phyloP scores from a whole-genome alignment of 1,284 basidiomycete genomes.

The Uromyces viciae-fabae region DNA sequence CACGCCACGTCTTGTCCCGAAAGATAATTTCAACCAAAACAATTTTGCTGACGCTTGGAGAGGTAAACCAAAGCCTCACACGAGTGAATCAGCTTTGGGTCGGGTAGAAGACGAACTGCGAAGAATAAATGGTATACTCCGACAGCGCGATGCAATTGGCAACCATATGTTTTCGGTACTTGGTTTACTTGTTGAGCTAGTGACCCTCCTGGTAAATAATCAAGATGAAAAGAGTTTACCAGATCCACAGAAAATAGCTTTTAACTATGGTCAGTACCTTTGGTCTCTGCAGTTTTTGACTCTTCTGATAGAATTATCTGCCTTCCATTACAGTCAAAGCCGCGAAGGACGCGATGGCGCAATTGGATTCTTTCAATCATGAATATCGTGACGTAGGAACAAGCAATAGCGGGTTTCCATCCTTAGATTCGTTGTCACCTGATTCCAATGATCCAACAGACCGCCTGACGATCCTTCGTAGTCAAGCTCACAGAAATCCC shows the following conservation, averaged over 20 bases:
- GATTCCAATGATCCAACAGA: conserved; percentile 10
- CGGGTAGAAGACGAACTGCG: conserved; percentile 2
- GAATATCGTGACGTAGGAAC: background rate
- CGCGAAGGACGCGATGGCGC: background rate
- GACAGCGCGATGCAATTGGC: background rate
- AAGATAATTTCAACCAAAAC: background rate
- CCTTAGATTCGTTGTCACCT: conserved; percentile 9
- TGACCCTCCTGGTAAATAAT: conserved; percentile 22
- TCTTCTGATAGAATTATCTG: too few relatives aligned
- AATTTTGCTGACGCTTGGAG: conserved; percentile 1
- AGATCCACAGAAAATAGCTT: background rate
- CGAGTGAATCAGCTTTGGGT: background rate
- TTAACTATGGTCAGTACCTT: conserved; percentile 9
- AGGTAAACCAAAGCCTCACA: background rate
- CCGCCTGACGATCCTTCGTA: background rate
- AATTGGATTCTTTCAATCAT: conserved; percentile 7
- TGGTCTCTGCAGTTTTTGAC: too few relatives aligned
- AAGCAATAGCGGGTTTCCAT: conserved; percentile 3
- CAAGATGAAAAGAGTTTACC: background rate
- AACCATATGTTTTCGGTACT: conserved; percentile 9
- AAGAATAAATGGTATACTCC: background rate
- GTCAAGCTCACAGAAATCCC: background rate
- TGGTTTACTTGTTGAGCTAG: background rate
- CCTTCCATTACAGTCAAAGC: background rate
- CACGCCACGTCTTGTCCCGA: background rate